Evolutionary conservation across 176 grass and related monocot genomes (phyloP), one percentile per base, ranked within the genome.

Genomic region (Raddia distichophylla): DNA sequence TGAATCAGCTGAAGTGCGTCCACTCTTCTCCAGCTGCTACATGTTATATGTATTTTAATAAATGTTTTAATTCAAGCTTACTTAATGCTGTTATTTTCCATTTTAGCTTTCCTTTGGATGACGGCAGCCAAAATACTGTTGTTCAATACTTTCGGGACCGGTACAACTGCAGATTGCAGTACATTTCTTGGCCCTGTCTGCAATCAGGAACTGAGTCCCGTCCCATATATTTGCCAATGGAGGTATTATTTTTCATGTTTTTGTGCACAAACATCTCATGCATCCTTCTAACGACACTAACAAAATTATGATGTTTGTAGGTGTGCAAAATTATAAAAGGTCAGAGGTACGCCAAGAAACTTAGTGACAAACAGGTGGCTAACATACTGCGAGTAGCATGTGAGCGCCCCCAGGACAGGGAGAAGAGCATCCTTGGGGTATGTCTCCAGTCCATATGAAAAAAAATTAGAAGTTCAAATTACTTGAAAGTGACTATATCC

Each of bases 321-420:
- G 94, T 91, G 10, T 94, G 91, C 63, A 54, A 68, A 81, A 97
- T 97, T 84, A 77, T 97, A 33, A 79, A 90, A 88, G 94, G 94
- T 10, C 91, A 97, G 57, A 93, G 60, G 71, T 93, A 83, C 42
- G 44, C 74, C 8, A 91, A 85, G 78, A 97, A 91, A 57, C 87
- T 97, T 8, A 97, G 66, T 81, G 71, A 90, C 4, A 80, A 37
- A 35, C 91, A 97, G 27, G 89, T 94, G 35, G 64, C 84, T 53
- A 57, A 12, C 0, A 71, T 97, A 60, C 76, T 97, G 50, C 55
- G n/a, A 73, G 82, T 65, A 76, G 90, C 91, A 18, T 94, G 91
- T 61, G 52, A 86, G 76, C 78, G 82, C 9, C 94, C 94, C 70
- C 35, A 7, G n/a, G 35, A 79, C 0, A 91, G 91, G 80, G 89